Evolutionary conservation across 805 yeast genomes (phyloP), one percentile per base, ranked within the genome.

Genomic region (Wickerhamomyces silvicola): DNA sequence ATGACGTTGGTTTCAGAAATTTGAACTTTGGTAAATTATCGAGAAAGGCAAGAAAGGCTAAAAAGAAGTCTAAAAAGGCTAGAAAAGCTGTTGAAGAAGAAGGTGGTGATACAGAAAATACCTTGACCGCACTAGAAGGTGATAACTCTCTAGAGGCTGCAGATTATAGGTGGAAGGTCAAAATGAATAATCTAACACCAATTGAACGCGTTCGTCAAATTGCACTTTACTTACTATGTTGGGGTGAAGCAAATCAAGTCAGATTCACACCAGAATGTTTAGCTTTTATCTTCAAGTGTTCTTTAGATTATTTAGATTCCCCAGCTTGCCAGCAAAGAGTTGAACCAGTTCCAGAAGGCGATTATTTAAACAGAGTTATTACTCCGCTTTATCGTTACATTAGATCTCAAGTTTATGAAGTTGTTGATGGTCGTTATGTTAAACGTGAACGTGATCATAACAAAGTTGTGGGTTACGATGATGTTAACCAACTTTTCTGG

Each of bases 401-500:
- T 41, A 79, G 88, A 70, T 66, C 82, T 37, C 90, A 83, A 60
- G 88, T 81, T 35, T 83, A 81, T 49, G 92, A 82, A 61, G 74
- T 81, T 46, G 72, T 73, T 41, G 86, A 82, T 47, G 92, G 92
- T 38, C 78, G 86, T 61, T 82, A 72, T 48, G 80, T 82, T 39
- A 82, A 82, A 60, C 80, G 94, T 65, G 92, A 83, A 66, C 78
- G 66, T 55, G 94, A 83, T 58, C 94, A 83, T 62, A 79, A 79
- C 63, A 66, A 76, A 44, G 66, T 83, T 42, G 72, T 83, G 51
- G 94, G 98, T 60, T 92, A 92, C 60, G 99, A 92, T 68, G 99
- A 92, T 69, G 94, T 92, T 39, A 92, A 92, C 63, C 99, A 92
- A 70, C 72, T 92, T 50, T 92, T 94, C 66, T 92, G 99, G 99